phyloP scores from a whole-genome alignment of 352 stramenopile genomes.

The Pilasporangium apinafurcum region DNA sequence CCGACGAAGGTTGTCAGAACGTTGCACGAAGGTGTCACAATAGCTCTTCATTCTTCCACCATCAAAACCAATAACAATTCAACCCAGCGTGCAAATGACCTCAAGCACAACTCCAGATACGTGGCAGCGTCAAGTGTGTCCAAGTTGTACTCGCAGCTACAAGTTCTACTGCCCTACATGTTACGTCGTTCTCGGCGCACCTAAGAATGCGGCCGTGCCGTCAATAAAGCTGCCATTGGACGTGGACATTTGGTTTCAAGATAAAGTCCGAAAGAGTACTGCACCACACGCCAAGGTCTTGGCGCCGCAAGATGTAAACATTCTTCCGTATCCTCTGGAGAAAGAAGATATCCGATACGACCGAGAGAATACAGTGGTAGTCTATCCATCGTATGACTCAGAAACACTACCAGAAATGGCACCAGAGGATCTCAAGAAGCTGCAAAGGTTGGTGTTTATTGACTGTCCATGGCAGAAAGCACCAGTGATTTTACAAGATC shows the following conservation, averaged over 20 bases:
- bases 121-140: conserved; percentile 55
- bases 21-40: conserved; percentile 21
- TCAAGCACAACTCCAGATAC: conserved; percentile 6
- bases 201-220: conserved; percentile 40
- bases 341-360: conserved; percentile 36
- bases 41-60: conserved; percentile 4
- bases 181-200: conserved; percentile 52
- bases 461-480: conserved; percentile 86
- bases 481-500: conserved; percentile 58
- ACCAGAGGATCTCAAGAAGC: conserved; percentile 39
- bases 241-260: conserved; percentile 83
- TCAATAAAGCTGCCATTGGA: conserved; percentile 58
- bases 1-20: neutral
- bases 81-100: conserved; percentile 2
- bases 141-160: conserved; percentile 70
- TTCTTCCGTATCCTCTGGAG: conserved; percentile 52
- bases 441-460: conserved; percentile 80
- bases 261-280: conserved; percentile 88
- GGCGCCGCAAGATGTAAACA: conserved; percentile 59
- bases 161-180: conserved; percentile 85
- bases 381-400: conserved; percentile 75
- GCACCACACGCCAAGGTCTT: conserved; percentile 81
- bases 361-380: conserved; percentile 52
- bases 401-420: conserved; percentile 57
- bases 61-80: conserved; percentile 1